Conservation (phyloP, 345 rosid species). For the Populus tremula region DNA sequence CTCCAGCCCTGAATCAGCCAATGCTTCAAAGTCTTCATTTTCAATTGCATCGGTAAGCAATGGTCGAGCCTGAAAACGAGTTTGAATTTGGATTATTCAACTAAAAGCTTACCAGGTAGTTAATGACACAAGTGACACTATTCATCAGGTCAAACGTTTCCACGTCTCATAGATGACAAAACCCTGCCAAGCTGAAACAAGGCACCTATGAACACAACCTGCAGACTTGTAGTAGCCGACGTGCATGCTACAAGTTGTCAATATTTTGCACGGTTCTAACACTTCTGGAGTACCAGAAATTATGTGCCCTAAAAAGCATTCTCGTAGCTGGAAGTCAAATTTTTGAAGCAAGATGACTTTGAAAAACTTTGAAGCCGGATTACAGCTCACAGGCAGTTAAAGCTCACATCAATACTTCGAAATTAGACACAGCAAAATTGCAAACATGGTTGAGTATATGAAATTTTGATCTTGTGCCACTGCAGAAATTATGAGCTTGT, state of each 20-base stretch:
- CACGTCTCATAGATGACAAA: background rate
- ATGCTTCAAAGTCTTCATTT: conserved; percentile 53
- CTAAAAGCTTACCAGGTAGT: background rate
- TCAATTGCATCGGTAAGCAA: conserved; percentile 77
- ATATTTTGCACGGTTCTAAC: background rate
- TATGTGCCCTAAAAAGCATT: background rate
- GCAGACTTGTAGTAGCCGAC: background rate
- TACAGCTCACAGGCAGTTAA: background rate
- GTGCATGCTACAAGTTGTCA: background rate
- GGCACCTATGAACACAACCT: background rate
- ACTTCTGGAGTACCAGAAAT: background rate
- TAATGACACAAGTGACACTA: background rate
- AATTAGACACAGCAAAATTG: background rate
- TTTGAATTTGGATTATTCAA: background rate
- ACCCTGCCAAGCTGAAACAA: background rate
- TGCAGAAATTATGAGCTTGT: background rate
- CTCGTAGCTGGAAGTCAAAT: background rate
- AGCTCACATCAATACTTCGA: background rate
- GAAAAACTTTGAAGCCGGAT: background rate
- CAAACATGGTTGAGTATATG: background rate
- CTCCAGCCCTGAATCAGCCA: conserved; percentile 70
- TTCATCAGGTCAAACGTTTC: too few species aligned
- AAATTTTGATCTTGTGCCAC: background rate
- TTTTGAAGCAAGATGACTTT: background rate
- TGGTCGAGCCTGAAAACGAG: conserved; percentile 71